Evolutionary conservation across 1,284 basidiomycete species (phyloP), one percentile per base, ranked within the genome.

Genomic region (Ustanciosporium gigantosporum): DNA sequence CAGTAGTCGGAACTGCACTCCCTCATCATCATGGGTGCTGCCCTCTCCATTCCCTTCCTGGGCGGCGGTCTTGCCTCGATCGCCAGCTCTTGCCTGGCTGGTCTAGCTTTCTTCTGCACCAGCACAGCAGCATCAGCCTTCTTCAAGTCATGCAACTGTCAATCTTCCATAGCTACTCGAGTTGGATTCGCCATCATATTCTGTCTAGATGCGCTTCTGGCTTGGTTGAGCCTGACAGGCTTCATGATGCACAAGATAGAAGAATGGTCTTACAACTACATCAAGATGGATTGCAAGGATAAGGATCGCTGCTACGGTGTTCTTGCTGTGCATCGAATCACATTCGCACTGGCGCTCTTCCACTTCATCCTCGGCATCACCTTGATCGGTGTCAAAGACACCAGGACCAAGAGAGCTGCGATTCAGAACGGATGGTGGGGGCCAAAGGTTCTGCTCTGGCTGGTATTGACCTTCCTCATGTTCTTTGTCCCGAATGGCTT

Each of bases 391-490:
- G 89, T 98, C 6, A 84, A 86, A 67, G 88, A 93, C 73, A 96
- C 95, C 5, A 85, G 87, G 52, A 87, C 91, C 55, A 92, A 90
- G 78, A 85, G 94, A 17, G 90, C 94, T 2, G 87, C 91, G 11
- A 86, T 99, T 51, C 94, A 99, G 82, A 99, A 99, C 77, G 94
- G 94, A 2, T 99, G 93, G 93, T 99, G 94, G 94, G 94, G 94
- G 25, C 93, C 92, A 13, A 99, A 99, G 78, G 86, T 91, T 25
- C 82, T 96, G 37, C 81, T 88, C 5, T 93, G 90, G 90, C 72
- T 92, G 21, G 68, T 88, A 46, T 83, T 94, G 43, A 81, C 94
- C 51, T 81, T 84, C 36, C 79, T 89, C 21, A 88, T 88, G 5
- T 99, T 98, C 83, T 87, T 94, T 79, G 89, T 94, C 64, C 91